Base-by-base conservation (phyloP, 257 asterid species). In the Fraxinus americana region DNA sequence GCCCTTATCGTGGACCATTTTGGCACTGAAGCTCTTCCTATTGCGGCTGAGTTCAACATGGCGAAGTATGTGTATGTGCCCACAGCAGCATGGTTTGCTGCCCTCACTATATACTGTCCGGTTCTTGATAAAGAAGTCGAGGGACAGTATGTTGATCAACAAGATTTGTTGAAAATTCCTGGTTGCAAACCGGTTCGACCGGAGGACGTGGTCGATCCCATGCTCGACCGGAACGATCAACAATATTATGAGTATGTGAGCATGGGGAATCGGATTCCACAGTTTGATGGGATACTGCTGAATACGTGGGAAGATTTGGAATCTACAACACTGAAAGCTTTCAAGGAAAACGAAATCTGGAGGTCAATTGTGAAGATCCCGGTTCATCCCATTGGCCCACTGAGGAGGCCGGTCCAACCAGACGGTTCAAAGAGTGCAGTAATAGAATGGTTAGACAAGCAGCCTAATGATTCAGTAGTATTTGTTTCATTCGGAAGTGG, bases 401-500 rank as follows among this genome's bases (percentile, higher is more conserved):
- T 93, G 10, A 85, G 66, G 0, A 85, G 96, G 52, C 77, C 86
- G 0, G 29, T 23, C 4, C 84, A 85, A 75, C 67, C 82, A n/a
- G 83, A 4, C 0, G 13, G 57, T 4, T 30, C 4, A 35, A 17
- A 61, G 27, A 16, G 30, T 0, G 81, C 85, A 23, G 45, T 81
- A 54, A 10, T 70, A 5, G 17, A 72, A 7, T 91, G 97, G 96
- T 25, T 93, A 38, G 86, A 91, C 82, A 79, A 67, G 79, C 98
- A 93, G 68, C 89, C 89, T 0, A n/a, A 45, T 25, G 88, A 89
- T 16, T 87, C 92, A 1, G 95, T 91, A 0, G 3, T 92, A 0
- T 89, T 82, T 27, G 86, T 84, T n/a, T 88, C 91, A 3, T 91
- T 92, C 27, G 95, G 97, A 0, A 92, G 95, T 23, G 97, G 94